Evolutionary conservation across 106 monocot species (phyloP).

Genomic region (Vanilla planifolia): DNA sequence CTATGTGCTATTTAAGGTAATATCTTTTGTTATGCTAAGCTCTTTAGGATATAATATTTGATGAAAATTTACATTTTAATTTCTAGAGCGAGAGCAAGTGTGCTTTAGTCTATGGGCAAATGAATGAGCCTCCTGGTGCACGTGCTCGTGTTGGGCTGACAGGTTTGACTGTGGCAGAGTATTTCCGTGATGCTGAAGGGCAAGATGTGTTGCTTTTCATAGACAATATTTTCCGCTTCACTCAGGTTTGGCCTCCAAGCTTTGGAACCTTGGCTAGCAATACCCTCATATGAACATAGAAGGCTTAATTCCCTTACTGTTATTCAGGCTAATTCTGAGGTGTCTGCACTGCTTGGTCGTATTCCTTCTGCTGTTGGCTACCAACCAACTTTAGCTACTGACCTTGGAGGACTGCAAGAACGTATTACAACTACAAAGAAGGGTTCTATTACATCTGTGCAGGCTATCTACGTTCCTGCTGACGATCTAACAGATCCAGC

Average conservation of each 20-base stretch:
- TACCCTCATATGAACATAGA: no score
- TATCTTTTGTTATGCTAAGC: slow-evolving; percentile 31
- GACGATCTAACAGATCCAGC: slow-evolving; percentile 92
- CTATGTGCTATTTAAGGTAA: no score
- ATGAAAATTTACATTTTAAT: neutral
- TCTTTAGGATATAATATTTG: slow-evolving; percentile 56
- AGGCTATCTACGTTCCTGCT: slow-evolving; percentile 90
- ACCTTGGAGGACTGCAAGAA: slow-evolving; percentile 85
- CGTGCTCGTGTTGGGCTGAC: slow-evolving; percentile 88
- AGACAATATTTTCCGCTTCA: slow-evolving; percentile 79
- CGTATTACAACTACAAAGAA: slow-evolving; percentile 86
- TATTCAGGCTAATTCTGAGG: slow-evolving; percentile 73
- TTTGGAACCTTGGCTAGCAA: no score
- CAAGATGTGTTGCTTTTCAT: slow-evolving; percentile 84
- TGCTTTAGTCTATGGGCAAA: slow-evolving; percentile 82
- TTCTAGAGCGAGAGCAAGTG: slow-evolving; percentile 73
- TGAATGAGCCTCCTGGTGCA: slow-evolving; percentile 91
- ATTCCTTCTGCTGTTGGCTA: slow-evolving; percentile 87
- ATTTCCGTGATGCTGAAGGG: slow-evolving; percentile 78
- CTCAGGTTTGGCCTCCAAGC: slow-evolving; percentile 34
- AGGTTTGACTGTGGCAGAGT: slow-evolving; percentile 72
- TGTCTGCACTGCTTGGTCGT: slow-evolving; percentile 86
- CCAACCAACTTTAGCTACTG: slow-evolving; percentile 77
- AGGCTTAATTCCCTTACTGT: neutral
- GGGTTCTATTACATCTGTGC: slow-evolving; percentile 83